Evolutionary conservation across 768 basidiomycete genomes (phyloP).

Genomic region (Phallus indusiatus): DNA sequence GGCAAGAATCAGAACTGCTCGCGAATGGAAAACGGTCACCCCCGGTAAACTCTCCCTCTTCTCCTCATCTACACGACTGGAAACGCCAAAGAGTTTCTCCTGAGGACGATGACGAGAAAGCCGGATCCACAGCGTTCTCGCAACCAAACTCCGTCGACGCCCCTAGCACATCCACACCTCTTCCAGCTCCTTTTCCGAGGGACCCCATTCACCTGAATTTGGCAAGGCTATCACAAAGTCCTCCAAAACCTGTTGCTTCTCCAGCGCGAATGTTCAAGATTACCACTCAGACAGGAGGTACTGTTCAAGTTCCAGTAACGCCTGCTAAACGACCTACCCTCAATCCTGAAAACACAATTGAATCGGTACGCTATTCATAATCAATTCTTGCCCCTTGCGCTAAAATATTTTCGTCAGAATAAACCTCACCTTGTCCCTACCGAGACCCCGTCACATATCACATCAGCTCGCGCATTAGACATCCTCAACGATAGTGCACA

Average conservation of each 20-base stretch:
- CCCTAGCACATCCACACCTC: not conserved
- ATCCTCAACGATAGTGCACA: no score
- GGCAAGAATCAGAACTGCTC: not conserved
- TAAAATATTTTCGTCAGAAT: not conserved
- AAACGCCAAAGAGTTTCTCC: not conserved
- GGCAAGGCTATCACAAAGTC: not conserved
- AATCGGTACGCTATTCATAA: not conserved
- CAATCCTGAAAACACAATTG: not conserved
- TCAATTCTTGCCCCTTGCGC: not conserved
- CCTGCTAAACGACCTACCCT: not conserved
- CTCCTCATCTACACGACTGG: not conserved
- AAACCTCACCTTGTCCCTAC: not conserved
- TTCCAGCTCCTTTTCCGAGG: not conserved
- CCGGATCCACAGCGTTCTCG: not conserved
- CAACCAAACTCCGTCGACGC: not conserved
- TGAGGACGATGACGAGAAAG: not conserved
- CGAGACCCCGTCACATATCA: no score
- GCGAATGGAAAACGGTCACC: not conserved
- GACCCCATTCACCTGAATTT: not conserved
- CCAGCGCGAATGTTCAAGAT: conserved; percentile 1
- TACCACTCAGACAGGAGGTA: not conserved
- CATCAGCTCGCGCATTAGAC: no score
- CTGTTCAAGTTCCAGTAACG: conserved; percentile 1
- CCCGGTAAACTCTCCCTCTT: not conserved
- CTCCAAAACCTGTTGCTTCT: not conserved